Percentiles rank a stretch among this genome's conserved stretches.
Evolutionary conservation across 305 asterid genomes (phyloP).

Genomic region (Fraxinus velutina): DNA sequence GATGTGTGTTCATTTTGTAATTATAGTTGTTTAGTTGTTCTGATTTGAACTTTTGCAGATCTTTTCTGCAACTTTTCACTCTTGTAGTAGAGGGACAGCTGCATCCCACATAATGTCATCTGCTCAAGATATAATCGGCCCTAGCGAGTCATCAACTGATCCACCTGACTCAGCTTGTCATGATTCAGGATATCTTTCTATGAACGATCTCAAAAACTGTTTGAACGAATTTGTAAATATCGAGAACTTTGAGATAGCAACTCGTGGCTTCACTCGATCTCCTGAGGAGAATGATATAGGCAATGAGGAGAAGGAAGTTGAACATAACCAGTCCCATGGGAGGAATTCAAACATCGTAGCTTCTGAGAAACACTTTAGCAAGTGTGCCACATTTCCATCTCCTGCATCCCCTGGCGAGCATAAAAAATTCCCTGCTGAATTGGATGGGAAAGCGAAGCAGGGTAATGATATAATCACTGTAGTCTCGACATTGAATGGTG

Average conservation of each 20-base stretch:
- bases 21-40: neutral
- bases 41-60: slow-evolving; percentile 14
- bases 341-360: slow-evolving; percentile 2
- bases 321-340: slow-evolving; percentile 8
- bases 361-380: slow-evolving; percentile 22
- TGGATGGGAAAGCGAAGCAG: slow-evolving; percentile 11
- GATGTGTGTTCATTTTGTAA: neutral
- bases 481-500: slow-evolving; percentile 7
- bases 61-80: slow-evolving; percentile 13
- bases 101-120: slow-evolving; percentile 5
- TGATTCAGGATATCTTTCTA: slow-evolving; percentile 20
- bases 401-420: slow-evolving; percentile 17
- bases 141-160: slow-evolving; percentile 17
- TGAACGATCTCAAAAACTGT: slow-evolving; percentile 25
- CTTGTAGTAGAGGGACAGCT: neutral
- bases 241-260: slow-evolving; percentile 19
- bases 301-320: slow-evolving; percentile 21
- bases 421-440: slow-evolving; percentile 10
- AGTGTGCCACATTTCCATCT: slow-evolving; percentile 25
- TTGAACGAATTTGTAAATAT: slow-evolving; percentile 23
- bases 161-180: slow-evolving; percentile 19
- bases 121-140: slow-evolving; percentile 21
- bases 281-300: slow-evolving; percentile 1
- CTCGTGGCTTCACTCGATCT: slow-evolving; percentile 4
- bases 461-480: slow-evolving; percentile 9